These are phyloP conservation scores for Schwanniomyces vanrijiae DNA, from an alignment of 805 yeast species.

Conservation along the genomic window DNA sequence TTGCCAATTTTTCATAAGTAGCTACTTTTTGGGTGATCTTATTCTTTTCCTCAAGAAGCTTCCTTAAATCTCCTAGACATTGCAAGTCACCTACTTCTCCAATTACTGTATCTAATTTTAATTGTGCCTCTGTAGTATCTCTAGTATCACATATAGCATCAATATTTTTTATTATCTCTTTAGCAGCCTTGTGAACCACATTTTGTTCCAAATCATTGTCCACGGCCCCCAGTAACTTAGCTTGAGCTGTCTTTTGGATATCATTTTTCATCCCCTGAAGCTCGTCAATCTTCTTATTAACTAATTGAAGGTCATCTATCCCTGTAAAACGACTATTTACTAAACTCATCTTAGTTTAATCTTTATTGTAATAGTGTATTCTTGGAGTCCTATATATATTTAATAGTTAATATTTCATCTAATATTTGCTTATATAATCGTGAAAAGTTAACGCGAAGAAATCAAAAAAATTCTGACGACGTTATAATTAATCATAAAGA, in stretches of 20 bases:
- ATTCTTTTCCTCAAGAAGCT: conserved; percentile 2
- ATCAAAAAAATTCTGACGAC: conserved; percentile 3
- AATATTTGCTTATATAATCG: background rate
- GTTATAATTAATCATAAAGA: background rate
- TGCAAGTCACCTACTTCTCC: conserved; percentile 12
- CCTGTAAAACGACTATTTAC: conserved; percentile 35
- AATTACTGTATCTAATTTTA: conserved; percentile 4
- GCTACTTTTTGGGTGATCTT: conserved; percentile 1
- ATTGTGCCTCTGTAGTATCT: conserved; percentile 1
- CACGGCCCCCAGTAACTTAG: background rate
- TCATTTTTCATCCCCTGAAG: conserved; percentile 18
- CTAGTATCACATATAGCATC: background rate
- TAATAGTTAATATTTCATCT: background rate
- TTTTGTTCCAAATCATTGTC: background rate
- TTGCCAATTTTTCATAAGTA: conserved; percentile 8
- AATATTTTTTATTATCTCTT: background rate
- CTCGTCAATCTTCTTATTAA: conserved; percentile 24
- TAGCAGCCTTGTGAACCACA: background rate
- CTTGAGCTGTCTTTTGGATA: conserved; percentile 7
- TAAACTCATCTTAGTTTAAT: conserved; percentile 18
- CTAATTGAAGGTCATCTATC: conserved; percentile 29
- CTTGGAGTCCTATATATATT: too few species aligned
- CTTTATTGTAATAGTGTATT: background rate
- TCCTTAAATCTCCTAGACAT: conserved; percentile 13
- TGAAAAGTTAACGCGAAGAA: conserved; percentile 1